Evolutionary conservation across 208 protist species (phyloP).

Genomic region (Perkinsela sp.): DNA sequence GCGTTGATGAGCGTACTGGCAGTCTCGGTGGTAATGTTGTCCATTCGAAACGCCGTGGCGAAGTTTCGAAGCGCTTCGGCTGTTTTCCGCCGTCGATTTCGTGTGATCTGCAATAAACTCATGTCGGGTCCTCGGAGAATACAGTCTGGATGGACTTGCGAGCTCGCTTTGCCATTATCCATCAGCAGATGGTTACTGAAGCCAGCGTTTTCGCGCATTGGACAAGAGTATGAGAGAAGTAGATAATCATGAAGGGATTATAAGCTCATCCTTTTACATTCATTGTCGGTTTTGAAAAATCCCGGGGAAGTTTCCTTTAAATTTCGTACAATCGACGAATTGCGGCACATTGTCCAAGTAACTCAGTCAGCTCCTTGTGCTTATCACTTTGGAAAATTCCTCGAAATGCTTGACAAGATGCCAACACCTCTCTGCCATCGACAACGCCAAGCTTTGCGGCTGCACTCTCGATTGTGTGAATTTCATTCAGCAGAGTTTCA

Average conservation of each 20-base stretch:
- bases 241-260: too few relatives aligned
- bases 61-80: background rate
- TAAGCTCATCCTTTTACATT: too few relatives aligned
- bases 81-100: background rate
- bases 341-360: too few relatives aligned
- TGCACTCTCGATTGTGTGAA: background rate
- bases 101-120: background rate
- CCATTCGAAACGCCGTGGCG: background rate
- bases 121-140: background rate
- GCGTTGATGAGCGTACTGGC: background rate
- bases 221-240: too few relatives aligned
- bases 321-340: too few relatives aligned
- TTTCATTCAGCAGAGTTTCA: too few relatives aligned
- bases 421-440: background rate
- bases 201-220: too few relatives aligned
- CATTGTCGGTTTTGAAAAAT: too few relatives aligned
- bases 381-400: too few relatives aligned
- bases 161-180: background rate
- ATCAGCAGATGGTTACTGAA: background rate
- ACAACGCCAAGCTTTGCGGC: background rate
- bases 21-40: background rate
- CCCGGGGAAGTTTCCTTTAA: too few relatives aligned
- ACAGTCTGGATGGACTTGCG: background rate
- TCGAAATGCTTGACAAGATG: too few relatives aligned
- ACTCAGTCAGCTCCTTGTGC: too few relatives aligned